phyloP scores from a whole-genome alignment of 495 filamentous ascomycete genomes.

The Xylaria scruposa region DNA sequence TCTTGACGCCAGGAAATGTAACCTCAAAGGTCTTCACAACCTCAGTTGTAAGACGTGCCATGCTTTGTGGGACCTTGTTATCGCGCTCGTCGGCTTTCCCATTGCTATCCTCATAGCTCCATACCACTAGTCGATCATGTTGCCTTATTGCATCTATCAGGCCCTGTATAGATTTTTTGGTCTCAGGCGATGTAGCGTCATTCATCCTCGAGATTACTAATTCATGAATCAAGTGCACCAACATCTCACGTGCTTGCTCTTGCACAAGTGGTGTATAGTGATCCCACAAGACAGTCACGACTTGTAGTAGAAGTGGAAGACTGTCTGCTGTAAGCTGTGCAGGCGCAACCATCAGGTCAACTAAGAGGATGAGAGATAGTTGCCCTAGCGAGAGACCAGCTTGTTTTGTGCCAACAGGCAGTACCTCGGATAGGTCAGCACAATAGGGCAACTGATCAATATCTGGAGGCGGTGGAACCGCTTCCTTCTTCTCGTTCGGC shows the following conservation, averaged over 20 bases:
- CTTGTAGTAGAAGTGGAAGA: constrained; percentile 85
- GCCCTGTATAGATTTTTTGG: constrained; percentile 79
- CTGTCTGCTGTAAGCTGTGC: constrained; percentile 77
- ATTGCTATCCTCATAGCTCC: constrained; percentile 92
- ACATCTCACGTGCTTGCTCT: constrained; percentile 95
- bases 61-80: constrained; percentile 82
- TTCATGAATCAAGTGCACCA: constrained; percentile 97
- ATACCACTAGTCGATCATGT: constrained; percentile 83
- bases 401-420: constrained; percentile 90
- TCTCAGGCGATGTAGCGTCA: constrained; percentile 67
- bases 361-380: constrained; percentile 88
- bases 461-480: constrained; percentile 75
- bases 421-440: constrained; percentile 77
- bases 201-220: constrained; percentile 90
- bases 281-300: constrained; percentile 94
- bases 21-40: constrained; percentile 85
- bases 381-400: constrained; percentile 91
- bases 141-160: constrained; percentile 91
- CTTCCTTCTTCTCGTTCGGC: constrained; percentile 76
- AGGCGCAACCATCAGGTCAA: constrained; percentile 94
- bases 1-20: constrained; percentile 84
- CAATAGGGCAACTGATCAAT: constrained; percentile 80
- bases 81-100: constrained; percentile 74
- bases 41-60: constrained; percentile 80
- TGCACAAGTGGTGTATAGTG: constrained; percentile 95